Evolutionary conservation across 2,329 filamentous ascomycete species (phyloP).

Genomic region (Podosphaera xanthii): DNA sequence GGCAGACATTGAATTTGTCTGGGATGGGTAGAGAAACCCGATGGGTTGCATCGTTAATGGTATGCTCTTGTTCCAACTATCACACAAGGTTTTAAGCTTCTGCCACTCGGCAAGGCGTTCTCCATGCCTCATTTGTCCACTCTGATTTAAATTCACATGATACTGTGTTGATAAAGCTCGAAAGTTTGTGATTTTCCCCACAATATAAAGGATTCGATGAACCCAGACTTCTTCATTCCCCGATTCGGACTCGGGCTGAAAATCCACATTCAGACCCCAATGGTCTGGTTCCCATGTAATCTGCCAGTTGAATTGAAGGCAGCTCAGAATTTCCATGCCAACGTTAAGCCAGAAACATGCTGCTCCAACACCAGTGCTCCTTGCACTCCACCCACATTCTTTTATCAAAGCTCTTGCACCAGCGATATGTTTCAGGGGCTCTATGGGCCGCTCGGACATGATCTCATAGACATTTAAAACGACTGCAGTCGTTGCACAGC

Average conservation of each 20-base stretch:
- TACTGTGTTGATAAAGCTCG: constrained; percentile 43
- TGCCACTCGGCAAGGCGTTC: constrained; percentile 56
- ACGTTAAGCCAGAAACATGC: constrained; percentile 93
- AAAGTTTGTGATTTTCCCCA: constrained; percentile 74
- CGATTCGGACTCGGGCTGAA: constrained; percentile 30
- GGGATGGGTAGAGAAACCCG: constrained; percentile 47
- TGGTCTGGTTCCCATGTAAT: constrained; percentile 75
- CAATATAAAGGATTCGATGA: constrained; percentile 68
- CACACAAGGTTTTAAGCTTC: constrained; percentile 55
- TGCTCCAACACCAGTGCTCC: constrained; percentile 52
- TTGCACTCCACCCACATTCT: constrained; percentile 73
- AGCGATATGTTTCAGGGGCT: constrained; percentile 75
- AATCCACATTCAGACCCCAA: constrained; percentile 69
- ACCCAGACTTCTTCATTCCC: constrained; percentile 69
- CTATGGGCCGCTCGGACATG: constrained; percentile 59
- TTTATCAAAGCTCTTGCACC: constrained; percentile 69
- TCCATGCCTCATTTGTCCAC: constrained; percentile 39
- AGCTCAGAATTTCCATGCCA: constrained; percentile 72
- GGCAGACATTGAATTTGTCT: constrained; percentile 43
- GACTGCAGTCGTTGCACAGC: constrained; percentile 72
- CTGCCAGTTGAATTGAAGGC: constrained; percentile 68
- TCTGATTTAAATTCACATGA: constrained; percentile 33
- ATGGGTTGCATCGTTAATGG: constrained; percentile 76
- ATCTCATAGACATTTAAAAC: constrained; percentile 83
- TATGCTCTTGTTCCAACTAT: constrained; percentile 57